Base-by-base conservation (phyloP, 2,329 filamentous ascomycete species). In the Talaromyces rugulosus region DNA sequence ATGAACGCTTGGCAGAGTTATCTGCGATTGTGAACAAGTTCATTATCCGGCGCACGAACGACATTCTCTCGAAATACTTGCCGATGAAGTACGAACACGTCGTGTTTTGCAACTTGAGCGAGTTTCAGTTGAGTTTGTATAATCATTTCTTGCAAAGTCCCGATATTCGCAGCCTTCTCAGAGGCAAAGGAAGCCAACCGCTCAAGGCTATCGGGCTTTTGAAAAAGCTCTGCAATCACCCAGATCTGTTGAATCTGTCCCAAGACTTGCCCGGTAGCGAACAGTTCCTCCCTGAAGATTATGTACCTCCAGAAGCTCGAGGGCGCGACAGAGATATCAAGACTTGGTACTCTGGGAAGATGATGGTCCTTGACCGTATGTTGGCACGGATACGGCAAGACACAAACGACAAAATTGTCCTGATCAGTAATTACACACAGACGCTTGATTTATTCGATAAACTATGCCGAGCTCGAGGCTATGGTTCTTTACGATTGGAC, bases 11-110 rank as follows among this genome's bases (percentile, higher is more conserved):
- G 23, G 82, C 83, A 4, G 94, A 96, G 70, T 84, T 99, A 14
- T 85, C 96, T 3, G 81, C 82, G 2, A 81, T 96, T 52, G 95
- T 99, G 72, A 99, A 98, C 80, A 97, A 96, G 71, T 99, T 99
- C 78, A 96, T 99, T 74, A 99, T 99, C 69, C 89, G 95, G 63
- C 88, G 95, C 62, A 97, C 94, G 4, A 99, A 99, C 83, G 95
- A 99, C 72, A 96, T 99, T 64, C 79, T 99, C 28, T 97, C 94
- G 58, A 99, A 99, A 75, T 99, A 99, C 72, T 80, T 99, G 63
- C 95, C 95, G 0, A 88, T 98, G 80, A 99, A 99, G 80, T 99
- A 99, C 77, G 95, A 99, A 76, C 95, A 99, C 74, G 95, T 99
- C 33, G 95, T 99, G 0, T 99, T 99, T 78, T 99, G 95, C 82